A percentile compares a stretch with the other conserved stretches of the same genome.
phyloP scores from a whole-genome alignment of 805 yeast genomes.

The Pichia gijzeniarum region DNA sequence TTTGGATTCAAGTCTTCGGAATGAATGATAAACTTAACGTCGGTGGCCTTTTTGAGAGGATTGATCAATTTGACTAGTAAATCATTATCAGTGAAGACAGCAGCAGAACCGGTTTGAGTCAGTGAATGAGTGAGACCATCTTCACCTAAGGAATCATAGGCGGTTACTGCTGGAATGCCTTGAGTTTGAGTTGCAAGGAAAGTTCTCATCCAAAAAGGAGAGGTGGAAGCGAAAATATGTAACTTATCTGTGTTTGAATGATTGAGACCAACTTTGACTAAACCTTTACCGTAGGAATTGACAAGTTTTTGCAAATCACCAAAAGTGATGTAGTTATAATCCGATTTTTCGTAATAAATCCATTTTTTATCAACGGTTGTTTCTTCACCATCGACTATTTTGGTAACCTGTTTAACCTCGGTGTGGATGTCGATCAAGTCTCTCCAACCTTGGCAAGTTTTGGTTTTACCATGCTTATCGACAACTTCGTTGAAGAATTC shows the following conservation, averaged over 20 bases:
- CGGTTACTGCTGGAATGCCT: constrained; percentile 83
- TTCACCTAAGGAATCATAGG: constrained; percentile 93
- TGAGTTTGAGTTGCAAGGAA: constrained; percentile 75
- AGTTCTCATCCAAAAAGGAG: constrained; percentile 85
- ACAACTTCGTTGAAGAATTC: constrained; percentile 64
- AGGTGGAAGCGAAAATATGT: constrained; percentile 85
- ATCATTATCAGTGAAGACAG: constrained; percentile 77
- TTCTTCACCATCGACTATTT: constrained; percentile 71
- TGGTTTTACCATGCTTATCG: constrained; percentile 41
- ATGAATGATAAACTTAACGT: constrained; percentile 66
- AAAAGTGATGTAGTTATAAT: constrained; percentile 62
- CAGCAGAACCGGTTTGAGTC: constrained; percentile 71
- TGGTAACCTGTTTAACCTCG: constrained; percentile 69
- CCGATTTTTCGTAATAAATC: constrained; percentile 74
- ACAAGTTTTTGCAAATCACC: constrained; percentile 46
- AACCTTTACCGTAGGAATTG: constrained; percentile 63
- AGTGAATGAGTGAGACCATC: constrained; percentile 81
- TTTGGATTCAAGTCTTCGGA: constrained; percentile 50
- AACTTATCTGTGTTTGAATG: constrained; percentile 56
- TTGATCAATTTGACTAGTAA: constrained; percentile 59
- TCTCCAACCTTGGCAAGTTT: constrained; percentile 70
- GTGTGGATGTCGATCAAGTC: constrained; percentile 63
- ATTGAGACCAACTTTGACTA: constrained; percentile 62
- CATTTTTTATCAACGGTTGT: constrained; percentile 75
- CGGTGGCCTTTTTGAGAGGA: constrained; percentile 60